Evolutionary conservation across 148 eudicot species (phyloP).

Genomic region (Camellia japonica): DNA sequence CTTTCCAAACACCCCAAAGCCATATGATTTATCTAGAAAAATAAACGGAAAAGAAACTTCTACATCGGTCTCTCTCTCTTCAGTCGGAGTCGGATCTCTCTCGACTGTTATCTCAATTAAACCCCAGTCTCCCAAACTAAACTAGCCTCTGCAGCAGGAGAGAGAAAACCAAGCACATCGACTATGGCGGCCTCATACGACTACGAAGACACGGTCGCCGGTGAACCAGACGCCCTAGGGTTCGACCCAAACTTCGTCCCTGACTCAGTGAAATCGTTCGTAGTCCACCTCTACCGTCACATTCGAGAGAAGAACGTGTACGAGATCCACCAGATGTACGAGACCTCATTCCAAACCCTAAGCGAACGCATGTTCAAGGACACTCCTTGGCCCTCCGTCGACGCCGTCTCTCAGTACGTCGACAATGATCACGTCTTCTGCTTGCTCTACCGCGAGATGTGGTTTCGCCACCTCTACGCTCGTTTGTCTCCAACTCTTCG

Average conservation of each 20-base stretch:
- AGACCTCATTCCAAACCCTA: slow-evolving; percentile 73
- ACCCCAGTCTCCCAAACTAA: no score
- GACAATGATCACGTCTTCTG: slow-evolving; percentile 96
- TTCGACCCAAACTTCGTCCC: slow-evolving; percentile 95
- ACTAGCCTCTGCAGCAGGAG: background rate
- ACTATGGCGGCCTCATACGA: slow-evolving; percentile 62
- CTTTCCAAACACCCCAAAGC: no score
- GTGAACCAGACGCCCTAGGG: background rate
- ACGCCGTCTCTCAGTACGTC: slow-evolving; percentile 71
- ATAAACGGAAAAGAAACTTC: background rate
- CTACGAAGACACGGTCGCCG: slow-evolving; percentile 36
- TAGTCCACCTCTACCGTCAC: slow-evolving; percentile 85
- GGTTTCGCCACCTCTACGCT: slow-evolving; percentile 92
- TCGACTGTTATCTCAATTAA: background rate
- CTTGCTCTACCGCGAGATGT: slow-evolving; percentile 87
- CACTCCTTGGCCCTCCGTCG: slow-evolving; percentile 89
- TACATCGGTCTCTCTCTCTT: background rate
- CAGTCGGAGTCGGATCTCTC: background rate
- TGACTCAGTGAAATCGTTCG: slow-evolving; percentile 91
- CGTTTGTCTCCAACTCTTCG: slow-evolving; percentile 56
- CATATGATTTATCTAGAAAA: no score
- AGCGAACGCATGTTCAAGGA: slow-evolving; percentile 88
- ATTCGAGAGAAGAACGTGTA: slow-evolving; percentile 93
- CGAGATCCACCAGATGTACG: slow-evolving; percentile 98
- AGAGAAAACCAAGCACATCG: background rate